Evolutionary conservation across 202 grass and related monocot genomes (phyloP).

Genomic region (Zoysia matrella): DNA sequence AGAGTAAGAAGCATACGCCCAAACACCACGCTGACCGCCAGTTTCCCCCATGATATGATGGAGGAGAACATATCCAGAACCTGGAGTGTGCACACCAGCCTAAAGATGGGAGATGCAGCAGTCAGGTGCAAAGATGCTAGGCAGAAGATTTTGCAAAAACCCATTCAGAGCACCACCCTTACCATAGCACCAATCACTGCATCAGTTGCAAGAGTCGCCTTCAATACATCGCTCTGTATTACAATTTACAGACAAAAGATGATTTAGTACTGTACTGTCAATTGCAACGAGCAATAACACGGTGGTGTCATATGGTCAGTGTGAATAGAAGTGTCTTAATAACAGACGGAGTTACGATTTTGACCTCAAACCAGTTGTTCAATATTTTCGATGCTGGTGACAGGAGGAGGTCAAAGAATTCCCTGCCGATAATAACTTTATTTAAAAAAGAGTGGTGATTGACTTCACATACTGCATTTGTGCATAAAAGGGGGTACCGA

Average conservation of each 20-base stretch:
- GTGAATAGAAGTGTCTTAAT: slow-evolving; percentile 29
- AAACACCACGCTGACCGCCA: slow-evolving; percentile 89
- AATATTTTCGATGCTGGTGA: slow-evolving; percentile 91
- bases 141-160: not conserved
- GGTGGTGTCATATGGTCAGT: slow-evolving; percentile 7
- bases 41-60: slow-evolving; percentile 97
- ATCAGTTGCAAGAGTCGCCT: slow-evolving; percentile 96
- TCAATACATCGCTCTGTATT: slow-evolving; percentile 82
- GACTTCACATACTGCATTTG: slow-evolving; percentile 6
- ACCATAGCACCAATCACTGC: slow-evolving; percentile 93
- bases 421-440: slow-evolving; percentile 47
- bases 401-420: slow-evolving; percentile 90
- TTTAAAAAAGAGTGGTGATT: slow-evolving; percentile 8
- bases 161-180: slow-evolving; percentile 37
- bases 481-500: not conserved
- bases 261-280: not conserved
- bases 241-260: slow-evolving; percentile 25
- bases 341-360: slow-evolving; percentile 30
- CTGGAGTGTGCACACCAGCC: slow-evolving; percentile 82
- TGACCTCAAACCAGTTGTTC: slow-evolving; percentile 98
- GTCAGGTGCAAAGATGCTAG: slow-evolving; percentile 33
- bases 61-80: slow-evolving; percentile 96
- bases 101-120: slow-evolving; percentile 48
- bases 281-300: slow-evolving; percentile 23
- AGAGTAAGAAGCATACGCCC: slow-evolving; percentile 79